phyloP scores from a whole-genome alignment of 2,329 filamentous ascomycete genomes.

The Bipolaris sorokiniana region DNA sequence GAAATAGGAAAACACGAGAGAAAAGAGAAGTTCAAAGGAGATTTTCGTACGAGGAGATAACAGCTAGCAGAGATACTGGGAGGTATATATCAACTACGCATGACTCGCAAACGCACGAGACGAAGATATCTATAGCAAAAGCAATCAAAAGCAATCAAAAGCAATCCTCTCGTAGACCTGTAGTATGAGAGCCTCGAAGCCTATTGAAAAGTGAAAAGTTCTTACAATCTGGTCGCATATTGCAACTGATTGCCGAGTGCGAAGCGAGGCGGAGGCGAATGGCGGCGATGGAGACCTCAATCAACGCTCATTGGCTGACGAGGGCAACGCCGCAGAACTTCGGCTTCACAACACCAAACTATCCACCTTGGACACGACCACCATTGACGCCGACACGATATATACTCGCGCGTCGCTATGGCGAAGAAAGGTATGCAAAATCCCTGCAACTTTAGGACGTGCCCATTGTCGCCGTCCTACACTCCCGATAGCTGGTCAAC shows the following conservation, averaged over 20 bases:
- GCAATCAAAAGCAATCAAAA: too few relatives aligned
- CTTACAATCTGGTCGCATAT: too few relatives aligned
- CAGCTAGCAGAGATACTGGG: too few relatives aligned
- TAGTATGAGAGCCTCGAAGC: neutral
- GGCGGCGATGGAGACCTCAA: constrained; percentile 12
- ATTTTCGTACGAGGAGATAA: too few relatives aligned
- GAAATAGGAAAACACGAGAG: too few relatives aligned
- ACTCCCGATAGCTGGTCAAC: neutral
- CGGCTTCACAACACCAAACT: constrained; percentile 30
- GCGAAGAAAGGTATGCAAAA: constrained; percentile 43
- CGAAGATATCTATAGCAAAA: too few relatives aligned
- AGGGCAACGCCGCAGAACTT: constrained; percentile 21
- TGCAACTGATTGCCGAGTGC: neutral
- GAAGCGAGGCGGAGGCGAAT: neutral
- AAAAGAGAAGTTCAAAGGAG: too few relatives aligned
- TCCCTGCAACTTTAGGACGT: neutral
- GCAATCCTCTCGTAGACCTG: too few relatives aligned
- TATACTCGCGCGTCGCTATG: constrained; percentile 31
- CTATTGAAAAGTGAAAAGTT: too few relatives aligned
- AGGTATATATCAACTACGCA: too few relatives aligned
- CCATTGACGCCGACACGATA: constrained; percentile 21
- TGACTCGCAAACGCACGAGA: too few relatives aligned
- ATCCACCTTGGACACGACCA: constrained; percentile 21
- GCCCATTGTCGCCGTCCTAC: too few relatives aligned
- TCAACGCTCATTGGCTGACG: constrained; percentile 26